Base-by-base conservation (phyloP, 306 rosid genomes). In the Prosopis cineraria region DNA sequence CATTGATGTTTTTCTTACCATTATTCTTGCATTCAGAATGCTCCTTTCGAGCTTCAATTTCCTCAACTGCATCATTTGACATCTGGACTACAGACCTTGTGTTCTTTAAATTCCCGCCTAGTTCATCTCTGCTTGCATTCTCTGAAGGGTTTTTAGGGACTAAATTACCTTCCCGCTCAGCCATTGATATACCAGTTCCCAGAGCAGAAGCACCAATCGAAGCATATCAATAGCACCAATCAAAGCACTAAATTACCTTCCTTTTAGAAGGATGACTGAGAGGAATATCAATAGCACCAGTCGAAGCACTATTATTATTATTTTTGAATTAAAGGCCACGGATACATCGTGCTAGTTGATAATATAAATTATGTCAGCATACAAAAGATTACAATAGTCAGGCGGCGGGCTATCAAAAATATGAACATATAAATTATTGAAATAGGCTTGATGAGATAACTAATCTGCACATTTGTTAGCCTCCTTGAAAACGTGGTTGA, bases 1-100 rank as follows among this genome's bases (percentile, higher is more conserved):
- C 62, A 68, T 50, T 75, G 44, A 80, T 36, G 30, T 58, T 84
- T 65, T 60, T 72, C 47, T 67, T 76, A 48, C 55, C 64, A 44
- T 69, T 77, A 40, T 65, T 37, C 22, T 53, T 77, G 75, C 60
- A 12, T 44, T 71, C 56, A 36, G 55, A 41, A 29, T 45, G 74
- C 74, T 86, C 80, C 76, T 72, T 84, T 72, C 64, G 39, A 83
- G 52, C 77, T 72, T 83, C 88, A 76, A 68, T 73, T 81, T 48
- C 80, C 74, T 83, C 74, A 44, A 41, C 70, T 37, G 73, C 66
- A 80, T 72, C 70, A 52, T 22, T 73, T 36, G 60, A 68, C 72
- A 14, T 72, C 64, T 58, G 66, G 56, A 55, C 29, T 83, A 45
- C 66, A 81, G 74, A 73, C 60, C 64, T 74, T 78, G 53, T 47